Base-by-base conservation (phyloP, 352 stramenopile genomes). In the Phytophthora pluvialis region DNA sequence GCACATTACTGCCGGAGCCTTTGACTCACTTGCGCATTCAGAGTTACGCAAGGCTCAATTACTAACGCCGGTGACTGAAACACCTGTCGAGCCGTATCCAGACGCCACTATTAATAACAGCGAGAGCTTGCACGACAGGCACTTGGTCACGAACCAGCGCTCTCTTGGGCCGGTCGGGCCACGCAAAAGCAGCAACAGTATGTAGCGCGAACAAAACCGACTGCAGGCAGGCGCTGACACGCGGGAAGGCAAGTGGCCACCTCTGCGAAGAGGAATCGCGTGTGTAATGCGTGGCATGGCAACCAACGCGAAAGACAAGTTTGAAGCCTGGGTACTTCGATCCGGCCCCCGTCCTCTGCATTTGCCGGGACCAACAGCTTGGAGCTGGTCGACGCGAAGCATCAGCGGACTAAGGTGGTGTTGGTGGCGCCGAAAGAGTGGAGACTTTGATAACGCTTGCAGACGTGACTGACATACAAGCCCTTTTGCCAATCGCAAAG, bases 221-320 rank as follows among this genome's bases (percentile, higher is more conserved):
- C 44, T 10, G 31, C 5, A 21, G 29, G 15, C 31, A 33, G 16
- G 16, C n/a, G n/a, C n/a, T n/a, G n/a, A n/a, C n/a, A n/a, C n/a
- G n/a, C 16, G 11, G 21, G 33, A 50, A 38, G 33, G 43, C 31
- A 60, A 68, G 36, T 38, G 55, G 55, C 33, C 43, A 63, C 26
- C 33, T 21, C 42, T 13, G 42, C 10, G 31, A 51, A 43, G 29
- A 44, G 16, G 11, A 32, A 25, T 55, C 21, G 21, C n/a, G 42
- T 67, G 42, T 60, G 60, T 67, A 67, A 70, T 47, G 21, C 42
- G 28, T 15, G 16, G 28, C 39, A 56, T 35, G 46, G 7, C 16
- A 15, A 67, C 13, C 21, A 21, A 50, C 59, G 65, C 65, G 60
- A 73, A 73, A 61, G 26, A 73, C 52, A 63, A 50, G 32, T 39